Evolutionary conservation across 176 grass and related monocot genomes (phyloP), one percentile per base, ranked within the genome.

Genomic region (Carex pumila): DNA sequence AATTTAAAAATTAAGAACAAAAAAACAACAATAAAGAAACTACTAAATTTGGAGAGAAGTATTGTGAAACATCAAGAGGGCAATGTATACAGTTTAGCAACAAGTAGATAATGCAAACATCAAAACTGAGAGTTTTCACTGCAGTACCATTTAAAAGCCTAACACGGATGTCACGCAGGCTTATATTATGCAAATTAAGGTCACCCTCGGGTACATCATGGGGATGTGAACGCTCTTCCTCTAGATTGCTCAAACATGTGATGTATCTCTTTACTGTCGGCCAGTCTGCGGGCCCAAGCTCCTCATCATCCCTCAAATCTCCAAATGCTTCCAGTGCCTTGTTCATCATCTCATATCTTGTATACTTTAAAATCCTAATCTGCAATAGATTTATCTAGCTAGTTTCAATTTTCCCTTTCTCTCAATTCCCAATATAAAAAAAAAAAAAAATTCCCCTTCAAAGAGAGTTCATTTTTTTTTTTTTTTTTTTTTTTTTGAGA

Each of bases 281-380:
- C 95, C 95, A 98, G 65, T 98, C 95, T 81, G 89, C 90, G 78
- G 92, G 95, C 61, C 95, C 95, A 82, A 98, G 91, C 88, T 98
- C 95, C 82, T 98, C 90, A 58, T 98, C 95, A 90, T 98, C 95
- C 85, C 89, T 80, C 73, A 98, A 90, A 63, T 98, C 95, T 64
- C 89, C 72, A 88, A 98, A 98, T 59, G 84, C 86, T 80, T 98
- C 95, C 29, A 93, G 81, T 68, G 95, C 95, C 85, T 93, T 98
- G 37, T 94, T 94, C 85, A 90, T 59, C 95, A 98, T 93, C 87
- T 98, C 95, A 80, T 93, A 94, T 79, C 60, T 91, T 69, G 92
- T 92, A 87, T 93, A 98, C 11, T 88, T 88, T 82, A 98, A 81
- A 88, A 98, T 81, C 55, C 95, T 89, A 87, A 93, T 90, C 95